Percentiles rank a stretch among this genome's conserved stretches.
Conservation (phyloP, 768 basidiomycete genomes). For the Russula sp. region DNA sequence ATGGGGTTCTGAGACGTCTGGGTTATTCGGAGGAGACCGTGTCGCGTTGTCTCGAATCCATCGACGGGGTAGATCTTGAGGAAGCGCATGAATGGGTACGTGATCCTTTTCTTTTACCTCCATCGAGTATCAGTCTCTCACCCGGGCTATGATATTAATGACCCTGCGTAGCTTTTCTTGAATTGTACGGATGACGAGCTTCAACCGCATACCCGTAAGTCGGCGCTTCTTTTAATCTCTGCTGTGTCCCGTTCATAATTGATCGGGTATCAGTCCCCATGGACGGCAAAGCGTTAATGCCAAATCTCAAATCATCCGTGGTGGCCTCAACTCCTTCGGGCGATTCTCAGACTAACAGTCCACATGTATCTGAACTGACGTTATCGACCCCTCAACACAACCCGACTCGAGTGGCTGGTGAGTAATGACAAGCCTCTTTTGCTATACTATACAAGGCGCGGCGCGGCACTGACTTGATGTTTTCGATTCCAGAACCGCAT, state of each 20-base stretch:
- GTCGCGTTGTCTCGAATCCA: slow-evolving; percentile 63
- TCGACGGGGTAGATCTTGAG: slow-evolving; percentile 72
- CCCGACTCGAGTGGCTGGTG: slow-evolving; percentile 11
- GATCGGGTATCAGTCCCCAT: neutral
- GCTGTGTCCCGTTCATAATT: neutral
- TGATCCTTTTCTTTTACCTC: slow-evolving; percentile 5
- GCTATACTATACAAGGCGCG: too few relatives aligned
- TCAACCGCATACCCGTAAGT: slow-evolving; percentile 40
- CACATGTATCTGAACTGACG: neutral
- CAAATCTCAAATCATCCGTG: slow-evolving; percentile 3
- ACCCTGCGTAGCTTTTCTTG: slow-evolving; percentile 53
- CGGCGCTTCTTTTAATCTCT: neutral
- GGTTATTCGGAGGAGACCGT: slow-evolving; percentile 72
- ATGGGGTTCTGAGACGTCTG: slow-evolving; percentile 73
- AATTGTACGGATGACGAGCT: slow-evolving; percentile 64
- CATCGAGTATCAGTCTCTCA: neutral
- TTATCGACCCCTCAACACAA: slow-evolving; percentile 7
- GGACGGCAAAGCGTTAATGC: slow-evolving; percentile 15
- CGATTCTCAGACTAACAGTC: slow-evolving; percentile 1
- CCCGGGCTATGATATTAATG: neutral
- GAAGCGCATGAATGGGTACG: slow-evolving; percentile 90
- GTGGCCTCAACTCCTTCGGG: neutral
- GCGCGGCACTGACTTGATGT: neutral
- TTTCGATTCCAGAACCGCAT: slow-evolving; percentile 9
- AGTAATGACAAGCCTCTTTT: neutral